These are phyloP conservation scores for Xylaria sp. DNA, from an alignment of 2,329 filamentous ascomycete species.

Conservation along the genomic window DNA sequence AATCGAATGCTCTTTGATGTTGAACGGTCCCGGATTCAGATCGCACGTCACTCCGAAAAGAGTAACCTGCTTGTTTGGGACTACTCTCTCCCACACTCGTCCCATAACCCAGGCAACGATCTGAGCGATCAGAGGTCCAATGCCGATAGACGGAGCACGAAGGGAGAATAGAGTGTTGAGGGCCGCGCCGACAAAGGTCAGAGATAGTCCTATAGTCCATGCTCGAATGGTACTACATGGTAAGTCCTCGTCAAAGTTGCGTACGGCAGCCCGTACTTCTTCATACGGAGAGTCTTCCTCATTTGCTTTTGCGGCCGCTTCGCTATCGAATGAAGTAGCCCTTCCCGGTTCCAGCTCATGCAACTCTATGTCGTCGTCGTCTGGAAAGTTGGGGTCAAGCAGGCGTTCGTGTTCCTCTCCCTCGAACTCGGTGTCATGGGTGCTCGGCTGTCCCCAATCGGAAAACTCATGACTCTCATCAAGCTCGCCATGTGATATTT, in stretches of 20 bases:
- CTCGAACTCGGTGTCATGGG: constrained; percentile 51
- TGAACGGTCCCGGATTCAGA: constrained; percentile 75
- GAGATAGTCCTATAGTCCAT: constrained; percentile 69
- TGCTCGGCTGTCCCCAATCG: constrained; percentile 49
- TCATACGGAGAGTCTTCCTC: constrained; percentile 71
- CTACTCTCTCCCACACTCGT: constrained; percentile 66
- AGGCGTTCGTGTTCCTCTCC: constrained; percentile 66
- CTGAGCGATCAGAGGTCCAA: constrained; percentile 70
- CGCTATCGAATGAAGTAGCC: constrained; percentile 43
- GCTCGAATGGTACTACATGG: constrained; percentile 74
- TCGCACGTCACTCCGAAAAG: constrained; percentile 65
- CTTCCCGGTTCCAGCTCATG: constrained; percentile 38
- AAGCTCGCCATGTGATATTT: constrained; percentile 1
- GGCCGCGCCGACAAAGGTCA: constrained; percentile 66
- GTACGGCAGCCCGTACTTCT: constrained; percentile 71
- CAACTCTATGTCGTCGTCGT: constrained; percentile 54
- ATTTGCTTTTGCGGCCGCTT: constrained; percentile 49
- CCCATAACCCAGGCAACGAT: constrained; percentile 73
- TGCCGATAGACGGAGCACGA: constrained; percentile 68
- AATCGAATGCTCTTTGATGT: constrained; percentile 75
- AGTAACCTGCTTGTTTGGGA: constrained; percentile 61
- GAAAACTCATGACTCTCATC: constrained; percentile 28
- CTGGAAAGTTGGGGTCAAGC: constrained; percentile 63
- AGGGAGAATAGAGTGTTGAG: constrained; percentile 73
- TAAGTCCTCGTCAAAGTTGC: constrained; percentile 71